A percentile compares a stretch with the other conserved stretches of the same genome.
These are phyloP conservation scores for Penicillium subrubescens DNA, from an alignment of 495 filamentous ascomycete species.

Conservation along the genomic window DNA sequence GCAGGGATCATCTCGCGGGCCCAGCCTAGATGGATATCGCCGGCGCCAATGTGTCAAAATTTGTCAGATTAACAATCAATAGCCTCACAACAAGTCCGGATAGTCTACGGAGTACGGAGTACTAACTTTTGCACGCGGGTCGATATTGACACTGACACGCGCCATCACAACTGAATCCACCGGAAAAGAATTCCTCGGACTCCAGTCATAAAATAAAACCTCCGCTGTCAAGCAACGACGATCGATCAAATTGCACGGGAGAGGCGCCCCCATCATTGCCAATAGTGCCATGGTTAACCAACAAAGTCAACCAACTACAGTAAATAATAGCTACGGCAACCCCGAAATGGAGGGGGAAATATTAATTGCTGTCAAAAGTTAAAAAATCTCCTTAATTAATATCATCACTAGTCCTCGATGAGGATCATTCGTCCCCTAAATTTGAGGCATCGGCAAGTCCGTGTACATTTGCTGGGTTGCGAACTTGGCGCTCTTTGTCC, in stretches of 20 bases:
- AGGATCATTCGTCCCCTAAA: background rate
- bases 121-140: background rate
- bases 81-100: background rate
- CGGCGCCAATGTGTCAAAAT: background rate
- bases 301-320: background rate
- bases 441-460: constrained; percentile 16
- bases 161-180: background rate
- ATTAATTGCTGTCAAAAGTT: background rate
- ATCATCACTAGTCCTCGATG: background rate
- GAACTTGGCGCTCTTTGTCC: constrained; percentile 3
- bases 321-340: background rate
- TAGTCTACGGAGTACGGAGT: background rate
- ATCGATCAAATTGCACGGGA: constrained; percentile 2
- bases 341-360: background rate
- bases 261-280: background rate
- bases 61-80: constrained; percentile 2
- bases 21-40: background rate
- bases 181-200: background rate
- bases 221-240: background rate
- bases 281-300: background rate
- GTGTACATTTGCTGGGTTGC: constrained; percentile 8
- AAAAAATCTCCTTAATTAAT: background rate
- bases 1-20: background rate
- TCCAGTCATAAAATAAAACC: background rate
- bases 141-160: background rate